Evolutionary conservation across 2,329 filamentous ascomycete genomes (phyloP).

Genomic region (Parascedosporium putredinis): DNA sequence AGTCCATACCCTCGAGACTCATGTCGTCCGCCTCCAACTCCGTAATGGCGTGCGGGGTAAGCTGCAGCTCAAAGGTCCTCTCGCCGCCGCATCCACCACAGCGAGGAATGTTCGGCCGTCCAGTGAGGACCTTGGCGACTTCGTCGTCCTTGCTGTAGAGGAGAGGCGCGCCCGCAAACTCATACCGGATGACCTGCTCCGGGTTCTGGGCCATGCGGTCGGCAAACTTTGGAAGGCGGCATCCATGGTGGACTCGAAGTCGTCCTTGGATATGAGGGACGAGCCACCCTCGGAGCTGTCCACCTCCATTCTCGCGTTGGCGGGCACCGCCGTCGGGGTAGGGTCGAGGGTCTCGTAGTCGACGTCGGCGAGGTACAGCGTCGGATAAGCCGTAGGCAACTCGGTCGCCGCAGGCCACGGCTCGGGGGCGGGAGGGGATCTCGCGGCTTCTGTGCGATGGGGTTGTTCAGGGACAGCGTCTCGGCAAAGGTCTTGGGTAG

Average conservation of each 20-base stretch:
- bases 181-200: conserved; percentile 72
- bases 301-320: conserved; percentile 38
- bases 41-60: conserved; percentile 82
- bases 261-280: conserved; percentile 32
- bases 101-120: conserved; percentile 48
- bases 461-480: conserved; percentile 62
- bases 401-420: conserved; percentile 64
- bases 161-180: conserved; percentile 62
- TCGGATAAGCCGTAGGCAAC: conserved; percentile 62
- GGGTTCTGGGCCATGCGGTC: conserved; percentile 70
- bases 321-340: conserved; percentile 39
- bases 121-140: conserved; percentile 55
- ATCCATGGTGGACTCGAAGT: conserved; percentile 69
- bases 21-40: conserved; percentile 73
- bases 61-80: conserved; percentile 82
- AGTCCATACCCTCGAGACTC: conserved; percentile 84
- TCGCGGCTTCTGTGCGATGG: conserved; percentile 20
- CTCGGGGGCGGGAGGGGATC: conserved; percentile 37
- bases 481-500: conserved; percentile 59
- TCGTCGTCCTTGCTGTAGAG: conserved; percentile 71
- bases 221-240: conserved; percentile 69
- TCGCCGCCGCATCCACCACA: conserved; percentile 66
- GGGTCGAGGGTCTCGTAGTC: conserved; percentile 81
- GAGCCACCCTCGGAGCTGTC: conserved; percentile 21
- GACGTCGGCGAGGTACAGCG: conserved; percentile 72